phyloP scores from a whole-genome alignment of 2,329 filamentous ascomycete species.

The Nothopassalora personata region DNA sequence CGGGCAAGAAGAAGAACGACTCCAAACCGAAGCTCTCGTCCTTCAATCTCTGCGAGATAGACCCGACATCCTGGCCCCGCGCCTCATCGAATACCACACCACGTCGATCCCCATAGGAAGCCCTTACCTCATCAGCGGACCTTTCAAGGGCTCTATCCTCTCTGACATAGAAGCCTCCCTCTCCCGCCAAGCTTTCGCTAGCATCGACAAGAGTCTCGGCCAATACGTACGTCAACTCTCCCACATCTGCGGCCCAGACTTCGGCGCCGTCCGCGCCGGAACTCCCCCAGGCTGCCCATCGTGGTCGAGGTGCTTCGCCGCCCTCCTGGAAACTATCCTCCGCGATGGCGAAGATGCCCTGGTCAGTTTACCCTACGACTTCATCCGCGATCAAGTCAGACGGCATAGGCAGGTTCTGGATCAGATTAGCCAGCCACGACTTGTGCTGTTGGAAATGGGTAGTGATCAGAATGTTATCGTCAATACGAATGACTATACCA shows the following conservation, averaged over 20 bases:
- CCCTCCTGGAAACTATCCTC: slow-evolving; percentile 49
- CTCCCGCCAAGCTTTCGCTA: slow-evolving; percentile 32
- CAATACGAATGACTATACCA: slow-evolving; percentile 37
- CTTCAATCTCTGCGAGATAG: slow-evolving; percentile 36
- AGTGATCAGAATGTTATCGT: slow-evolving; percentile 48
- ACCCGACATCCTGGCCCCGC: slow-evolving; percentile 35
- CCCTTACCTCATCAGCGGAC: slow-evolving; percentile 27
- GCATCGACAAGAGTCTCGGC: slow-evolving; percentile 39
- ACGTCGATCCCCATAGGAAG: slow-evolving; percentile 18
- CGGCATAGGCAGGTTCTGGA: slow-evolving; percentile 45
- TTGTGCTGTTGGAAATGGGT: slow-evolving; percentile 49
- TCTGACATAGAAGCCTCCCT: slow-evolving; percentile 29
- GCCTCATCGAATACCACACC: slow-evolving; percentile 35
- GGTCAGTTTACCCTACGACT: slow-evolving; percentile 52
- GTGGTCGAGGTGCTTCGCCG: slow-evolving; percentile 51
- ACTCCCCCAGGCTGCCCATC: slow-evolving; percentile 11
- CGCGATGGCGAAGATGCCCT: slow-evolving; percentile 56
- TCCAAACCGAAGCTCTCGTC: slow-evolving; percentile 37
- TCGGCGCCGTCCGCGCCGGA: slow-evolving; percentile 37
- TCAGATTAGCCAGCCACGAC: slow-evolving; percentile 45
- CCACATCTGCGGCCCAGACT: slow-evolving; percentile 43
- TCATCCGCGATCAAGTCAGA: slow-evolving; percentile 47
- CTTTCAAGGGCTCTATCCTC: slow-evolving; percentile 25
- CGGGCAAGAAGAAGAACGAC: slow-evolving; percentile 39
- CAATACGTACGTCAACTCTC: slow-evolving; percentile 39